These are phyloP conservation scores for Bathelium albidoporum DNA, from an alignment of 495 filamentous ascomycete species.

Conservation along the genomic window DNA sequence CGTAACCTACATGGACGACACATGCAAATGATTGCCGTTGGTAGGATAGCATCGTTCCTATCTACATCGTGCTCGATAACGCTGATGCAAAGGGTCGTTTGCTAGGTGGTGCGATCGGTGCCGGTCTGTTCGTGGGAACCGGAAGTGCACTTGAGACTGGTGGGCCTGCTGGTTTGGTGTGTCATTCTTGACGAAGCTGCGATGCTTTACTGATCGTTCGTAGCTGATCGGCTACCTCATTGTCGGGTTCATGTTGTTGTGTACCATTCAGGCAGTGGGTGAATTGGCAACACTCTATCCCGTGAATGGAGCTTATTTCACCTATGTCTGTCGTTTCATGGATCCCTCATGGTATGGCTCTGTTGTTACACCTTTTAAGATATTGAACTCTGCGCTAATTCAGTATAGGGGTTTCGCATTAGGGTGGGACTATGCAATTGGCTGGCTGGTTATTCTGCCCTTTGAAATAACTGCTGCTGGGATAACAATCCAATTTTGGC, in stretches of 20 bases:
- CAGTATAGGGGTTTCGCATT: slow-evolving; percentile 71
- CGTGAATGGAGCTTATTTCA: slow-evolving; percentile 24
- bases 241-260: slow-evolving; percentile 29
- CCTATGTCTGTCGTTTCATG: slow-evolving; percentile 22
- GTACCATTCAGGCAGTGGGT: slow-evolving; percentile 35
- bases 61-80: not conserved
- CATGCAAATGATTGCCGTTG: slow-evolving; percentile 46
- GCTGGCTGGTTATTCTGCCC: slow-evolving; percentile 84
- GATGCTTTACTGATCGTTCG: not conserved
- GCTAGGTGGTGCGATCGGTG: slow-evolving; percentile 43
- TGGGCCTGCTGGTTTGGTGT: slow-evolving; percentile 42
- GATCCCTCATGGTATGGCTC: slow-evolving; percentile 19
- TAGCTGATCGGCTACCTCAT: slow-evolving; percentile 22
- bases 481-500: slow-evolving; percentile 82
- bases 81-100: not conserved
- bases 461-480: slow-evolving; percentile 86
- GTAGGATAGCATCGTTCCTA: slow-evolving; percentile 12
- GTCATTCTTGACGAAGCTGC: not conserved
- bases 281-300: slow-evolving; percentile 38
- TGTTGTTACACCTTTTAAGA: not conserved
- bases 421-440: slow-evolving; percentile 95
- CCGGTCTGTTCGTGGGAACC: slow-evolving; percentile 49
- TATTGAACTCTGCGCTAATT: slow-evolving; percentile 14
- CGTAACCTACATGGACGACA: slow-evolving; percentile 34
- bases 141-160: slow-evolving; percentile 40